phyloP scores from a whole-genome alignment of 2,329 filamentous ascomycete genomes.

The Bisporella sp. region DNA sequence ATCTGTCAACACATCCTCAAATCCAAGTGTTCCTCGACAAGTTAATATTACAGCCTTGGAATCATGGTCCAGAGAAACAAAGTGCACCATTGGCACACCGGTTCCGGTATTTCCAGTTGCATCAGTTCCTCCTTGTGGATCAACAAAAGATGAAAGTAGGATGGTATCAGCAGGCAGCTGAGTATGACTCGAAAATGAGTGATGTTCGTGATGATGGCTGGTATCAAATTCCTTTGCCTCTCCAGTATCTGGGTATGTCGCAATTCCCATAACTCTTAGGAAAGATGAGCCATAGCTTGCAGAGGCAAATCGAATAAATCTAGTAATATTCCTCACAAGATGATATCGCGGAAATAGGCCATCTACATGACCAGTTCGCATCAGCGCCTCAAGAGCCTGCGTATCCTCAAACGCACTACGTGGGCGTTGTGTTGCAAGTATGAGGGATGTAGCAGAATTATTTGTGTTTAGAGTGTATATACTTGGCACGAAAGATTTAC shows the following conservation, averaged over 20 bases:
- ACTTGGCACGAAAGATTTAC: conserved; percentile 33
- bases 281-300: conserved; percentile 60
- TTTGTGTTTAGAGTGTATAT: conserved; percentile 55
- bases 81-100: conserved; percentile 48
- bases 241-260: conserved; percentile 28
- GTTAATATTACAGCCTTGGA: conserved; percentile 49
- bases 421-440: conserved; percentile 25
- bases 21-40: conserved; percentile 47
- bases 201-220: conserved; percentile 47
- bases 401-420: conserved; percentile 21
- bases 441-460: conserved; percentile 23
- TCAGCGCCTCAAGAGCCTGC: conserved; percentile 20
- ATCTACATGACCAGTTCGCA: conserved; percentile 43
- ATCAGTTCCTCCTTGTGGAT: conserved; percentile 46
- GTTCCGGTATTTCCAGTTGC: conserved; percentile 41
- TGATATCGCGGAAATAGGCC: conserved; percentile 54
- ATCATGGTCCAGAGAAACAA: conserved; percentile 48
- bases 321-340: conserved; percentile 53
- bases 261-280: conserved; percentile 57
- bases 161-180: conserved; percentile 50
- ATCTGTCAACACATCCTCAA: conserved; percentile 50
- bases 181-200: conserved; percentile 58
- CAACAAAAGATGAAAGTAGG: conserved; percentile 47
- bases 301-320: conserved; percentile 61
- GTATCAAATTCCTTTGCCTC: conserved; percentile 27